Conservation (phyloP, 2,329 filamentous ascomycete species). For the Fusarium sp. region DNA sequence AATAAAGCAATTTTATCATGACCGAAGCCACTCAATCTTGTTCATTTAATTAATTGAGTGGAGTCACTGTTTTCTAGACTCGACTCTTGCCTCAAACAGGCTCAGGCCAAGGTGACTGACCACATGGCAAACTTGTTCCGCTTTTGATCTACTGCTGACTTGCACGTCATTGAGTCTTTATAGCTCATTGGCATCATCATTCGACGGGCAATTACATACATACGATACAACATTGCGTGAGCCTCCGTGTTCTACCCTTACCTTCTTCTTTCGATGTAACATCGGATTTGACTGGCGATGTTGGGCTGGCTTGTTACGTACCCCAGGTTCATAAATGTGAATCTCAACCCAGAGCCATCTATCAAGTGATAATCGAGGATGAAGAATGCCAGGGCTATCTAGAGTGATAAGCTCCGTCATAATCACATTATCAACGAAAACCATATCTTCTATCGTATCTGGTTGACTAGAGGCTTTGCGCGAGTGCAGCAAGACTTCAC, state of each 20-base stretch:
- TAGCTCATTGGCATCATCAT: conserved; percentile 15
- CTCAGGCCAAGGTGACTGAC: conserved; percentile 22
- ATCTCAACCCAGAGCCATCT: neutral
- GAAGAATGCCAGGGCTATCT: neutral
- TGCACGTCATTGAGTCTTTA: conserved; percentile 19
- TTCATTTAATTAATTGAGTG: conserved; percentile 17
- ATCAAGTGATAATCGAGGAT: neutral
- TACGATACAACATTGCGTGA: neutral
- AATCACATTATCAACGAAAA: neutral
- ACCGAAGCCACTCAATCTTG: conserved; percentile 27
- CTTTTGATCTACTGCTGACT: conserved; percentile 28
- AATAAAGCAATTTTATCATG: conserved; percentile 47
- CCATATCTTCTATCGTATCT: no score
- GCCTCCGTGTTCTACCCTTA: neutral
- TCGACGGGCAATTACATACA: neutral
- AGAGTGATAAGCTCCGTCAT: neutral
- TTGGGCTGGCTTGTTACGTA: neutral
- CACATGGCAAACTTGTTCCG: conserved; percentile 44
- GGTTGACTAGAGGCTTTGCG: no score
- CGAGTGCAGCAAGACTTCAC: no score
- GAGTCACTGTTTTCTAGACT: conserved; percentile 25
- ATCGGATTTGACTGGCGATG: neutral
- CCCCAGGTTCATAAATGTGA: neutral
- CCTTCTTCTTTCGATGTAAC: conserved; percentile 1
- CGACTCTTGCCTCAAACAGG: conserved; percentile 20